phyloP scores from a whole-genome alignment of 352 stramenopile species.

The Aphanomyces cochlioides region DNA sequence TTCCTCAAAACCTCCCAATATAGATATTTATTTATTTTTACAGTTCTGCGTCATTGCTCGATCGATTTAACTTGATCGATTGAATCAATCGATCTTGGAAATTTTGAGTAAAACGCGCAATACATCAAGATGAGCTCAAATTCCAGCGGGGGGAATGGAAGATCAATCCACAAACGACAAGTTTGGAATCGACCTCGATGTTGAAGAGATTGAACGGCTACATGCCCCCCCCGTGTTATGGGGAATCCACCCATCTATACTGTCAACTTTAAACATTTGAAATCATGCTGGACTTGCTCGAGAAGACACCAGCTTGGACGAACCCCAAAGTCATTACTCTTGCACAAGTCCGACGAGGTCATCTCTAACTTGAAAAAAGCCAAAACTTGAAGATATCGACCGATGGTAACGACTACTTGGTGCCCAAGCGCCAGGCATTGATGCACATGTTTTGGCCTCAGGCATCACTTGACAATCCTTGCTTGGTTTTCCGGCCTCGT shows the following conservation, averaged over 20 bases:
- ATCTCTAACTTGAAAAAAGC: conserved; percentile 62
- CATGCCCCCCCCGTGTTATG: conserved; percentile 75
- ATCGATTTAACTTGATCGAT: no score
- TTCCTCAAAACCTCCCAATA: no score
- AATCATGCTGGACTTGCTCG: conserved; percentile 80
- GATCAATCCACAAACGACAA: conserved; percentile 35
- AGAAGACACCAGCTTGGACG: conserved; percentile 77
- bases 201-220: conserved; percentile 87
- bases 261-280: conserved; percentile 72
- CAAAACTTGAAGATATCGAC: conserved; percentile 63
- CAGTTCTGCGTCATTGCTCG: no score
- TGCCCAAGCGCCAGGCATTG: conserved; percentile 90
- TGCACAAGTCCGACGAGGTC: conserved; percentile 66
- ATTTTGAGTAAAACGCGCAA: no score
- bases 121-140: conserved; percentile 41
- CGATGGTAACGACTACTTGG: conserved; percentile 95
- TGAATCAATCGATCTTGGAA: no score
- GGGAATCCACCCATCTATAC: conserved; percentile 65
- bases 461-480: conserved; percentile 94
- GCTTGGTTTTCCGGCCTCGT: conserved; percentile 96
- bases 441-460: conserved; percentile 94
- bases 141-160: neutral
- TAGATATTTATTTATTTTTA: no score
- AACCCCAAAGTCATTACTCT: conserved; percentile 73
- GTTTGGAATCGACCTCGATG: conserved; percentile 69